Percentiles rank a stretch among this genome's conserved stretches.
phyloP scores from a whole-genome alignment of 345 rosid species.

The Brassica incana region DNA sequence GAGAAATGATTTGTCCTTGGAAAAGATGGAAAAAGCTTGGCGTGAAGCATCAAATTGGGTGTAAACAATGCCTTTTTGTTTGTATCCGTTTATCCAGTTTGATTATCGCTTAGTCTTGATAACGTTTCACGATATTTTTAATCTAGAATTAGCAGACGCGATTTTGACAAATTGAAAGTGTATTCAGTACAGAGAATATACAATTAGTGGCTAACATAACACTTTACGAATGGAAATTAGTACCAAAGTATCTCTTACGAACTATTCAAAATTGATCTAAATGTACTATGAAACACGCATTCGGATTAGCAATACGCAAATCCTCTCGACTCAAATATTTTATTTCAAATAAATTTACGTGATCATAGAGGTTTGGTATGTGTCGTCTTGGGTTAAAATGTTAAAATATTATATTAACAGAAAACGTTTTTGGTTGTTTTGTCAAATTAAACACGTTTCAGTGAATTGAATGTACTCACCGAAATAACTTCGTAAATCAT shows the following conservation, averaged over 20 bases:
- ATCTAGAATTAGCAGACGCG: background rate
- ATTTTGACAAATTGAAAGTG: background rate
- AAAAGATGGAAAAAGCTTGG: slow-evolving; percentile 35
- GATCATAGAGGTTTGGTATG: background rate
- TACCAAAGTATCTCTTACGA: background rate
- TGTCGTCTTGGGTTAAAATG: background rate
- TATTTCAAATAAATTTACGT: background rate
- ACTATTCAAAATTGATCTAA: background rate
- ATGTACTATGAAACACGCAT: background rate
- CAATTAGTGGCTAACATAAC: background rate
- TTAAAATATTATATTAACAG: background rate
- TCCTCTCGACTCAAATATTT: background rate
- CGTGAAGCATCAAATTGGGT: slow-evolving; percentile 41
- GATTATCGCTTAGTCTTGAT: slow-evolving; percentile 1
- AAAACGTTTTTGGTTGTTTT: background rate
- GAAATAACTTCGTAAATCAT: background rate
- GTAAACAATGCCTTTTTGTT: slow-evolving; percentile 31
- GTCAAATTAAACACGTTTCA: background rate
- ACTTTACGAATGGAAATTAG: background rate
- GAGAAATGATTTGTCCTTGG: slow-evolving; percentile 35
- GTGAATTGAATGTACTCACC: background rate
- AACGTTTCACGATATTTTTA: too few species aligned
- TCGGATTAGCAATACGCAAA: background rate
- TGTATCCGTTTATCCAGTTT: slow-evolving; percentile 32
- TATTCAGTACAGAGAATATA: background rate